Percentiles rank a stretch among this genome's conserved stretches.
Conservation (phyloP, 768 basidiomycete genomes). For the Leccinum subtestaceum region DNA sequence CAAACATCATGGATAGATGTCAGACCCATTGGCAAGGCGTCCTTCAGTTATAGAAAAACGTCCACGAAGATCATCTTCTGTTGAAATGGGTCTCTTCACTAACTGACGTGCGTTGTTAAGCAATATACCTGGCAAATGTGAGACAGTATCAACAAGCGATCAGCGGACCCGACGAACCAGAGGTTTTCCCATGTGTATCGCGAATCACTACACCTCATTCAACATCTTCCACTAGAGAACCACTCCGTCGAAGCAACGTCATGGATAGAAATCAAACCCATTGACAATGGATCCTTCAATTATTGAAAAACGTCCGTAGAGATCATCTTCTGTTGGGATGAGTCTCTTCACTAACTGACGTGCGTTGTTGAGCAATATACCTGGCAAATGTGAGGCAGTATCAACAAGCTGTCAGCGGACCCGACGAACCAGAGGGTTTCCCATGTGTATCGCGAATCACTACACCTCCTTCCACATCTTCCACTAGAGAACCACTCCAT, state of each 20-base stretch:
- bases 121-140: slow-evolving; percentile 52
- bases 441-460: slow-evolving; percentile 68
- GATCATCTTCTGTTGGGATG: slow-evolving; percentile 55
- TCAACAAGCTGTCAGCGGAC: slow-evolving; percentile 1
- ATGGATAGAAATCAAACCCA: too few species aligned
- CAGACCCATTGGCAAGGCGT: too few species aligned
- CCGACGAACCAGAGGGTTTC: slow-evolving; percentile 60
- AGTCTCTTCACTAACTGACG: slow-evolving; percentile 70
- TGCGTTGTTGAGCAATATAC: slow-evolving; percentile 83
- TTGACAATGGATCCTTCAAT: too few species aligned
- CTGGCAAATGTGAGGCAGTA: slow-evolving; percentile 33
- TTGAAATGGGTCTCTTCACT: slow-evolving; percentile 59
- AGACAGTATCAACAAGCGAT: slow-evolving; percentile 4
- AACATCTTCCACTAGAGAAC: slow-evolving; percentile 62
- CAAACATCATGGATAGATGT: too few species aligned
- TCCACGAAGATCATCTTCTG: slow-evolving; percentile 58
- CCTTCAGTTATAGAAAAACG: slow-evolving; percentile 51
- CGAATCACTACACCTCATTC: slow-evolving; percentile 82
- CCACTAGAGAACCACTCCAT: slow-evolving; percentile 60
- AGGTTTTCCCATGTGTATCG: slow-evolving; percentile 62
- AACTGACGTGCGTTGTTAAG: slow-evolving; percentile 86
- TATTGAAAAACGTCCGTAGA: too few species aligned
- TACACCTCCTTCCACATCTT: slow-evolving; percentile 72
- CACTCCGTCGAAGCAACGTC: slow-evolving; percentile 37
- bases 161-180: slow-evolving; percentile 45